phyloP scores from a whole-genome alignment of 192 early-diverging fungal species.

The Podila verticillata region DNA sequence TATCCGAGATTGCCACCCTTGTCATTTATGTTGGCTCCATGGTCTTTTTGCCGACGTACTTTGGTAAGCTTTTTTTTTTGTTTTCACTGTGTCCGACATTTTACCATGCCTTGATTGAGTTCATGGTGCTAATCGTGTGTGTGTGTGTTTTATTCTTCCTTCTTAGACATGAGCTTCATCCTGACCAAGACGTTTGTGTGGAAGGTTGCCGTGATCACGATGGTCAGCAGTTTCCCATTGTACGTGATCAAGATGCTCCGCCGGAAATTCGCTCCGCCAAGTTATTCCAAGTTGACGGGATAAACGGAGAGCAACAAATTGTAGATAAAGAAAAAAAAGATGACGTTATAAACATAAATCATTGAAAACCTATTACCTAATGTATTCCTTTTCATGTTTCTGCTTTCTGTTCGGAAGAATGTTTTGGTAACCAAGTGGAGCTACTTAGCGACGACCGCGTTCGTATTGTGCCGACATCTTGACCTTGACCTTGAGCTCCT shows the following conservation, averaged over 20 bases:
- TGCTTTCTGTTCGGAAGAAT: too few species aligned
- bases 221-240: constrained; percentile 85
- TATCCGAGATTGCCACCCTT: constrained; percentile 84
- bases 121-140: constrained; percentile 5
- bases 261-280: constrained; percentile 86
- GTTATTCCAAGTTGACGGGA: constrained; percentile 84
- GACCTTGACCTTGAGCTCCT: constrained; percentile 70
- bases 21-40: constrained; percentile 90
- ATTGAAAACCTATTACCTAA: background rate
- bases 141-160: constrained; percentile 4
- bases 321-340: constrained; percentile 8
- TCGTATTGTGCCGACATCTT: constrained; percentile 71
- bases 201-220: constrained; percentile 91
- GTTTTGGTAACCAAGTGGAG: background rate
- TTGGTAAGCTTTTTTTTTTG: constrained; percentile 68
- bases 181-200: constrained; percentile 84
- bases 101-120: constrained; percentile 8
- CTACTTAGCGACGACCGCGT: background rate
- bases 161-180: constrained; percentile 84
- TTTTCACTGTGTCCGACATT: background rate
- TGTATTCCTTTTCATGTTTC: too few species aligned
- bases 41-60: constrained; percentile 89
- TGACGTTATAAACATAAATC: background rate
- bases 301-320: background rate
- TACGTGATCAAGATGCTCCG: constrained; percentile 86